These are phyloP conservation scores for Margaritispora aquatica DNA, from an alignment of 495 filamentous ascomycete genomes.

Conservation along the genomic window DNA sequence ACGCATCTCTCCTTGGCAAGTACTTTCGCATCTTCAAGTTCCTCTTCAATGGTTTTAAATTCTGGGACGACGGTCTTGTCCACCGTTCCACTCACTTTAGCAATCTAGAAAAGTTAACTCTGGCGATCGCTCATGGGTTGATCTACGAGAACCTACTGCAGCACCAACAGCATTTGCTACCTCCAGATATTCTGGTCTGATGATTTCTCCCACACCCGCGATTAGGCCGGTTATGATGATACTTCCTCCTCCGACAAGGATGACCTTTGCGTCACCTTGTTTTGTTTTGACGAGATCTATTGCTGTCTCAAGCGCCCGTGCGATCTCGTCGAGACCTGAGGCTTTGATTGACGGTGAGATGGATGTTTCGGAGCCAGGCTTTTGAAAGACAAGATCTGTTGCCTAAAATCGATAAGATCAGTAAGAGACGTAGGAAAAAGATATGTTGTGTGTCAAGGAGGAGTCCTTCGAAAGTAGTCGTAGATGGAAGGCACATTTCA, in stretches of 20 bases:
- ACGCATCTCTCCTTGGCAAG: conserved; percentile 30
- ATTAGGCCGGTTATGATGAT: conserved; percentile 31
- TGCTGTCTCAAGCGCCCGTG: conserved; percentile 33
- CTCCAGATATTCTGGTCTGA: conserved; percentile 28
- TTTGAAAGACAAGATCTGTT: conserved; percentile 15
- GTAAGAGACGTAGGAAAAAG: neutral
- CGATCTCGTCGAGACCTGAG: conserved; percentile 27
- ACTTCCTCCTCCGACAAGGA: conserved; percentile 42
- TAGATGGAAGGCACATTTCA: too few species aligned
- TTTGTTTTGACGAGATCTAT: conserved; percentile 47
- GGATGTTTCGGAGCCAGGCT: neutral
- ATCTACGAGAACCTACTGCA: conserved; percentile 12
- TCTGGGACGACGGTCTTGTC: conserved; percentile 20
- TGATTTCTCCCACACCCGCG: conserved; percentile 27
- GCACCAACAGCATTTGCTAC: conserved; percentile 25
- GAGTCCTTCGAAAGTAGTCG: too few species aligned
- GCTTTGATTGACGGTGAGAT: conserved; percentile 4
- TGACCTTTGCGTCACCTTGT: conserved; percentile 36
- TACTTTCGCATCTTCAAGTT: conserved; percentile 29
- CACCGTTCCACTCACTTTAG: conserved; percentile 16
- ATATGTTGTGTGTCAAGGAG: too few species aligned
- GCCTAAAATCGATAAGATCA: conserved; percentile 6
- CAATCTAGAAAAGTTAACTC: conserved; percentile 14
- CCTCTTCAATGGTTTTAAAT: conserved; percentile 16
- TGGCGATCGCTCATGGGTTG: neutral